Base-by-base conservation (phyloP, 257 asterid species). In the Lantana camara region DNA sequence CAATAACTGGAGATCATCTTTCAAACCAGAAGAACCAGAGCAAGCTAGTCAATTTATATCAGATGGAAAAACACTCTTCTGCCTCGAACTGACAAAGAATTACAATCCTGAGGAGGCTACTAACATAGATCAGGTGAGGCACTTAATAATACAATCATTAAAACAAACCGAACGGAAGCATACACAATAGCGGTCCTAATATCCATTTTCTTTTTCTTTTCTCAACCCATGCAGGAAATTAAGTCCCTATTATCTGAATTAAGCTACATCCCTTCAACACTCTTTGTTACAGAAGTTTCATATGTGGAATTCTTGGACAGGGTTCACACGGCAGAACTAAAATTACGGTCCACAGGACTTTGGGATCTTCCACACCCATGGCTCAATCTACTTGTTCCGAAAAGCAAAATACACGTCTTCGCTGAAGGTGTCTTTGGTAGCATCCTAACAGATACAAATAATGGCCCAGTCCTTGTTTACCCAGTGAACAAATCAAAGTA, bases 361-460 rank as follows among this genome's bases (percentile, higher is more conserved):
- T 93, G 98, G 97, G 96, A 85, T 57, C 72, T 90, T 29, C 90
- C 95, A 59, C 98, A 93, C 68, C 98, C 98, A 67, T 93, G 98
- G 98, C 87, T 89, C 16, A 87, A 90, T 46, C 95, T 93, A 38
- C 88, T 89, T 34, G 85, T 93, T 17, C 97, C 98, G 1, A 73
- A 68, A 71, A 87, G 86, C 75, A 87, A 85, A 63, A 87, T 89
- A 56, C 82, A 81, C 34, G 49, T 38, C 8, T 93, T 93, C 45
- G 87, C 95, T 41, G 77, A 81, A 48, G 83, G 73, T 27, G 96
- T 93, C 42, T 93, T 92, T 40, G 91, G 95, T 5, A 75, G 76
- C 63, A 85, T 93, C 29, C 20, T 89, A 21, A 80, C 75, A 20
- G 78, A 93, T 59, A 89, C 97, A 51, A 83, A 77, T 48, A 83